These are phyloP conservation scores for Zanthoxylum bungeanum DNA, from an alignment of 345 rosid species.

Conservation along the genomic window DNA sequence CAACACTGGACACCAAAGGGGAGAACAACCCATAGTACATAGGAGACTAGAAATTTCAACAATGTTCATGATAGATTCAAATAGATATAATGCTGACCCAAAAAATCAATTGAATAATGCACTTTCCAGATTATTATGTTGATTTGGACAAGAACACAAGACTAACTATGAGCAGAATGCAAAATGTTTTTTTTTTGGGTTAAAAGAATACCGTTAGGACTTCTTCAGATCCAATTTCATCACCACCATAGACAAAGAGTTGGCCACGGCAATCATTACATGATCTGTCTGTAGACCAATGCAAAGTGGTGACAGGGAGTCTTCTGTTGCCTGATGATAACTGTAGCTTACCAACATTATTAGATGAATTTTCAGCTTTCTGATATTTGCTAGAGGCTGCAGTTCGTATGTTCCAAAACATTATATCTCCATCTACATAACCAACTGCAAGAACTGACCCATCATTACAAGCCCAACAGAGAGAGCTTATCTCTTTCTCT, in stretches of 20 bases:
- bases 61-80: background rate
- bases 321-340: slow-evolving; percentile 67
- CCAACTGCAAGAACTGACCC: slow-evolving; percentile 90
- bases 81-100: background rate
- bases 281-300: slow-evolving; percentile 53
- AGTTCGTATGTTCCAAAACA: slow-evolving; percentile 61
- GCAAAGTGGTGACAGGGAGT: slow-evolving; percentile 76
- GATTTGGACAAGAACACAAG: background rate
- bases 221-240: slow-evolving; percentile 80
- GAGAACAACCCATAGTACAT: background rate
- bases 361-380: slow-evolving; percentile 38
- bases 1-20: background rate
- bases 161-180: background rate
- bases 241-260: slow-evolving; percentile 84
- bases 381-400: slow-evolving; percentile 32
- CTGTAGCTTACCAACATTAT: slow-evolving; percentile 62
- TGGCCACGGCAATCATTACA: slow-evolving; percentile 48
- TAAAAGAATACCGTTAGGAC: slow-evolving; percentile 60
- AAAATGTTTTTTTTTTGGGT: slow-evolving; percentile 11
- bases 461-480: slow-evolving; percentile 82
- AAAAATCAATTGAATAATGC: background rate
- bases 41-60: background rate
- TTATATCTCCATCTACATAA: slow-evolving; percentile 82
- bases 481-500: slow-evolving; percentile 81
- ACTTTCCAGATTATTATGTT: background rate